Evolutionary conservation across 1,284 basidiomycete genomes (phyloP), one percentile per base, ranked within the genome.

Genomic region (Blastosporella zonata): DNA sequence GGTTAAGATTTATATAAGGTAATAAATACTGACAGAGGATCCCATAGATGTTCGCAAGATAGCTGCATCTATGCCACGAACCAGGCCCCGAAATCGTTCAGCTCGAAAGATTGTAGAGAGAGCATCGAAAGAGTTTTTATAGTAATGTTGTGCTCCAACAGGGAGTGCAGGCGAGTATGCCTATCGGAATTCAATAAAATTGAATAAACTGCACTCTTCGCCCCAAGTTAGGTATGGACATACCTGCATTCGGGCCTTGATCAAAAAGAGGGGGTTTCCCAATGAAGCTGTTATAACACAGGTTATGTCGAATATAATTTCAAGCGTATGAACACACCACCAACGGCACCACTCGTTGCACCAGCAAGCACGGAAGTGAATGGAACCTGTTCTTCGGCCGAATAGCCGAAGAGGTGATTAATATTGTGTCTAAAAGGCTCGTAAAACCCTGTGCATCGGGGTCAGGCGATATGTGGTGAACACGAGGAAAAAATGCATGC

Each of bases 221-320:
- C 13, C 31, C 43, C 36, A 8, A 4, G 9, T 21, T 20, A 20
- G n/a, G 47, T 12, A 5, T 21, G 36, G 8, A 61, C 75, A 58
- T 20, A 87, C 88, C 75, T 99, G 96, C 85, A 98, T 96, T 39
- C 96, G 82, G 6, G 96, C 96, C 72, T 99, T 99, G 65, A 99
- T 84, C 43, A 99, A 74, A 72, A 97, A 99, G 13, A 99, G 74
- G 0, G 97, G 96, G 61, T 96, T 98, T 41, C 96, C 96, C 28
- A 97, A 71, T 31, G 85, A 80, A 0, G 94, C 94, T 91, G 54
- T 7, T 48, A 34, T 29, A 6, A n/a, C n/a, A 10, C 22, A 49
- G 17, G 55, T n/a, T 28, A 33, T 31, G 12, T 22, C 29, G 33
- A 50, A 20, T 49, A 36, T 31, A 28, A 10, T 23, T 50, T 12